Base-by-base conservation (phyloP, 2,329 filamentous ascomycete species). In the Shiraia sp. region DNA sequence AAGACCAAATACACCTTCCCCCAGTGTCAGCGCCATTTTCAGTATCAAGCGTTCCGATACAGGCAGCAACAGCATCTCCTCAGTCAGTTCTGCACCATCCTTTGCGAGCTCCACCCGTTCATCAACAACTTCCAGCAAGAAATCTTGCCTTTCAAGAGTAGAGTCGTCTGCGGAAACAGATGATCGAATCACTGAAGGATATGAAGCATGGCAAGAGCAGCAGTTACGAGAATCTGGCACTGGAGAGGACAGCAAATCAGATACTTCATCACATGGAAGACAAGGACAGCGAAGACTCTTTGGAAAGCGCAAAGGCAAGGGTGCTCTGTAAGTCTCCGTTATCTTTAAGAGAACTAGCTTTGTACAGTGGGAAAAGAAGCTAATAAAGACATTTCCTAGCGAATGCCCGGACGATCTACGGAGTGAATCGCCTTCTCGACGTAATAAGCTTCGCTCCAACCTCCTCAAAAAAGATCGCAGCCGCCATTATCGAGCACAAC, bases 401-500 rank as follows among this genome's bases (percentile, higher is more conserved):
- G 47, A 69, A 68, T 49, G 65, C 65, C 27, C 50, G 55, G 46
- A 51, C 63, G 24, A 67, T 69, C 36, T 69, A 68, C 55, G 65
- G 65, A 24, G 45, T 61, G 34, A 61, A 55, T 46, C 63, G 65
- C 26, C 55, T 49, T 51, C 61, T 69, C 53, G 65, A 69, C 53
- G 51, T 66, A 40, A 59, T 69, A 54, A 66, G 58, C 47, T 68
- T 59, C 57, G 59, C 61, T 16, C 55, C 56, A 35, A 61, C 58
- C 47, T 65, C 60, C 26, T 61, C 59, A 45, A 57, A 55, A 51
- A 63, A 57, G 53, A 63, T 63, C 45, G 61, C 51, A 37, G 65
- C 63, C 48, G 63, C 61, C 43, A 65, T 68, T 48, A 60, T 69
- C 47, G 65, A 69, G 47, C 65, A 69, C 55, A 64, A 61, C 52